Percentiles rank a stretch among this genome's conserved stretches.
phyloP scores from a whole-genome alignment of 1,139 yeast species.

The Lodderomyces pseudojiufengensis region DNA sequence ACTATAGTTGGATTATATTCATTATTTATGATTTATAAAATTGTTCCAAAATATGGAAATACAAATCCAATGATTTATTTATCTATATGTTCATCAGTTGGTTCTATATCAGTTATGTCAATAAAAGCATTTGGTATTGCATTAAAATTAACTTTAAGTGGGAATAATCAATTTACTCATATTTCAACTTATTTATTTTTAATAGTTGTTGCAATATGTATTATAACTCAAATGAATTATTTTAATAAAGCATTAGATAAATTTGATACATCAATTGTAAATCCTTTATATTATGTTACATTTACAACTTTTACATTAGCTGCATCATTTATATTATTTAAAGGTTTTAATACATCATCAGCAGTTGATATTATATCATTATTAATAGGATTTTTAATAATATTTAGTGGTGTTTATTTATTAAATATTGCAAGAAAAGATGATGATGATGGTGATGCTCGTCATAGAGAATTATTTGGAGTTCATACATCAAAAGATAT shows the following conservation, averaged over 20 bases:
- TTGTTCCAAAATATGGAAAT: constrained; percentile 78
- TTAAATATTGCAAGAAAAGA: constrained; percentile 75
- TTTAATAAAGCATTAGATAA: constrained; percentile 92
- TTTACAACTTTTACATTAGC: constrained; percentile 84
- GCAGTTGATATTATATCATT: constrained; percentile 82
- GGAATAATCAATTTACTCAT: constrained; percentile 88
- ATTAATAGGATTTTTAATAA: constrained; percentile 80
- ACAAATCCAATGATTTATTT: constrained; percentile 87
- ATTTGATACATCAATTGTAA: constrained; percentile 88
- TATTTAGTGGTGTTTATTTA: constrained; percentile 82
- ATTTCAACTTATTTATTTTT: constrained; percentile 81
- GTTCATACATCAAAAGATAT: constrained; percentile 53
- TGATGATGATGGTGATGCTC: constrained; percentile 37
- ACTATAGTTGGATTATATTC: constrained; percentile 62
- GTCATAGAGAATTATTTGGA: constrained; percentile 56
- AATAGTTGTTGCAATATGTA: constrained; percentile 74
- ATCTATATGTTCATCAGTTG: constrained; percentile 86
- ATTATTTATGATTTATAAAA: constrained; percentile 73
- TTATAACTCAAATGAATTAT: constrained; percentile 88
- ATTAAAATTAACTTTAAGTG: constrained; percentile 74
- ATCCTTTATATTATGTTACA: constrained; percentile 86
- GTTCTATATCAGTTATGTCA: constrained; percentile 88
- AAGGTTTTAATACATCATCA: constrained; percentile 83
- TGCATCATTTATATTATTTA: constrained; percentile 82
- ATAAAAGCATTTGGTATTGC: constrained; percentile 95